These are phyloP conservation scores for Globisporangium nunn DNA, from an alignment of 352 stramenopile genomes.

Conservation along the genomic window DNA sequence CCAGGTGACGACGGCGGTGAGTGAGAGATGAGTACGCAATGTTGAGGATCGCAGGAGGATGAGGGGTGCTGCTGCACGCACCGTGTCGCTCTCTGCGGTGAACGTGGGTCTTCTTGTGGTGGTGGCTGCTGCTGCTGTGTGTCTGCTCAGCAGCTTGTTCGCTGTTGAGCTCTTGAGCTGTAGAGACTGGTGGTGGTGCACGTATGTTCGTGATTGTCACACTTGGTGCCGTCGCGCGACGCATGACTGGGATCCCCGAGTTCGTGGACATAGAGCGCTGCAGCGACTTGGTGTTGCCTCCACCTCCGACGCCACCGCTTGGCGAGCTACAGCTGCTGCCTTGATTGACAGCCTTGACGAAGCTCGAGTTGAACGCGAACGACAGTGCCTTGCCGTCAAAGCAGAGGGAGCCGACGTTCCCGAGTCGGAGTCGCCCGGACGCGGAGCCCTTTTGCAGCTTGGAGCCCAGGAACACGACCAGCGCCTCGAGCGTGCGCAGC, in stretches of 20 bases:
- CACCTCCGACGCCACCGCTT: not conserved
- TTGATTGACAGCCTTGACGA: slow-evolving; percentile 18
- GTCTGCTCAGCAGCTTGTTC: not conserved
- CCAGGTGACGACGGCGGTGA: no score
- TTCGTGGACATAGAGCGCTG: slow-evolving; percentile 7
- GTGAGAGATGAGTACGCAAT: no score
- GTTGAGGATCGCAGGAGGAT: not conserved
- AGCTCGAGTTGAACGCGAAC: slow-evolving; percentile 37
- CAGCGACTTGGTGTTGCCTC: not conserved
- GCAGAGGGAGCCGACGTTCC: slow-evolving; percentile 27
- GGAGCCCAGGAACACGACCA: slow-evolving; percentile 31
- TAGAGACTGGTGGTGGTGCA: not conserved
- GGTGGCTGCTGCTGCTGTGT: not conserved
- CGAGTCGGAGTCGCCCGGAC: slow-evolving; percentile 21
- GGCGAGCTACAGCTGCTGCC: slow-evolving; percentile 3
- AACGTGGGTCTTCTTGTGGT: slow-evolving; percentile 2
- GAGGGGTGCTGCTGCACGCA: not conserved
- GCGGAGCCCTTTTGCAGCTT: slow-evolving; percentile 25
- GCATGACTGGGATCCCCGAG: not conserved
- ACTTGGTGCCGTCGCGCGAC: not conserved
- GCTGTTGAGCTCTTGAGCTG: not conserved
- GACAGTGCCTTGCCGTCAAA: slow-evolving; percentile 35
- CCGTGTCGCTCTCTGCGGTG: not conserved
- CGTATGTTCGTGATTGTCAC: not conserved
- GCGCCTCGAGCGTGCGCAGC: slow-evolving; percentile 30